phyloP scores from a whole-genome alignment of 164 flowering plant genomes.

The Aristolochia fimbriata region DNA sequence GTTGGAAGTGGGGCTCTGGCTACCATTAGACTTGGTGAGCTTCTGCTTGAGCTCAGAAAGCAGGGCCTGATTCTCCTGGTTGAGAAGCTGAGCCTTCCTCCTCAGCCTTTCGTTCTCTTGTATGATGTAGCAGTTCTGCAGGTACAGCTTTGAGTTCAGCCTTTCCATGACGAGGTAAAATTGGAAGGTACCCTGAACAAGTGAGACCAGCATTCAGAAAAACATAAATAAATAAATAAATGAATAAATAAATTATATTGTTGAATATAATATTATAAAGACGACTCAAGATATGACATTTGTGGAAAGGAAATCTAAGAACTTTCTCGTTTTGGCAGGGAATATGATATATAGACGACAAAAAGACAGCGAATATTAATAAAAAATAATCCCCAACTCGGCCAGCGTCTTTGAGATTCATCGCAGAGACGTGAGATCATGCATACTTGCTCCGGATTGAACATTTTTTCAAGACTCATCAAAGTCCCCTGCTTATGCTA shows the following conservation, averaged over 20 bases:
- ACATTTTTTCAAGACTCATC: too few relatives aligned
- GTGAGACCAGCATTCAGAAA: neutral
- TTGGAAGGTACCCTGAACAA: neutral
- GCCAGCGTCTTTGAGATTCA: too few relatives aligned
- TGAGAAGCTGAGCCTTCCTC: slow-evolving; percentile 45
- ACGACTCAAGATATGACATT: too few relatives aligned
- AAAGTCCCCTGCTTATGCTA: too few relatives aligned
- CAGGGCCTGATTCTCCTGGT: slow-evolving; percentile 52
- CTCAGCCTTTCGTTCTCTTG: slow-evolving; percentile 50
- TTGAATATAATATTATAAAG: neutral
- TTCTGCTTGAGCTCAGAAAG: slow-evolving; percentile 32
- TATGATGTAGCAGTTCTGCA: slow-evolving; percentile 46
- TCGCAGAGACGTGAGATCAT: too few relatives aligned
- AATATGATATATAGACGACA: too few relatives aligned
- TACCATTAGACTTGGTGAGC: slow-evolving; percentile 6
- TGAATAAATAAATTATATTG: neutral
- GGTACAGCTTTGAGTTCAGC: slow-evolving; percentile 39
- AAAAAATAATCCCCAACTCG: too few relatives aligned
- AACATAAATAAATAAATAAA: neutral
- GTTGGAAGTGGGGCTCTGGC: slow-evolving; percentile 1
- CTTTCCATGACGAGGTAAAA: slow-evolving; percentile 33
- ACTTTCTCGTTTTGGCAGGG: too few relatives aligned
- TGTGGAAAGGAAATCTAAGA: too few relatives aligned
- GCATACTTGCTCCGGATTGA: too few relatives aligned
- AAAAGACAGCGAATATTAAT: too few relatives aligned